phyloP scores from a whole-genome alignment of 2,329 filamentous ascomycete genomes.

The Diaporthe sp. region DNA sequence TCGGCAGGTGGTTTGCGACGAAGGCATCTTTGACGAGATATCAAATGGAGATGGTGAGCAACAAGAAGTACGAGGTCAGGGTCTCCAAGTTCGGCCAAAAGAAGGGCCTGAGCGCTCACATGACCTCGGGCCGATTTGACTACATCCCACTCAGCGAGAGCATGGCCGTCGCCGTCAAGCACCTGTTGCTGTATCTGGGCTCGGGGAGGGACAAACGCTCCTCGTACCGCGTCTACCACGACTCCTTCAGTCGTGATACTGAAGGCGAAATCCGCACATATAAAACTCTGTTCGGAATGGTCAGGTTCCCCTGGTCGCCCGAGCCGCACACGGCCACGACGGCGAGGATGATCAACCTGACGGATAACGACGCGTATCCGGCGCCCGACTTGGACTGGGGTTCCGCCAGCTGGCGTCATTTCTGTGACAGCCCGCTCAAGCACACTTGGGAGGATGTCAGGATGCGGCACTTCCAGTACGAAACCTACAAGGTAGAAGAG shows the following conservation, averaged over 20 bases:
- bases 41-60: neutral
- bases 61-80: neutral
- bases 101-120: no score
- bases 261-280: neutral
- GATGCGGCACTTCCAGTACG: neutral
- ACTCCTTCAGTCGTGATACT: accelerated
- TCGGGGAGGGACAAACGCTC: neutral
- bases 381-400: neutral
- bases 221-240: neutral
- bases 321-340: neutral
- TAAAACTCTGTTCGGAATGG: neutral
- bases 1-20: neutral
- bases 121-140: neutral
- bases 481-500: neutral
- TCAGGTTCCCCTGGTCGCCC: neutral
- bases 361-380: neutral
- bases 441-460: neutral
- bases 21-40: neutral
- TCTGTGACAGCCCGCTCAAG: neutral
- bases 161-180: neutral
- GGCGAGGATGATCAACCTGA: neutral
- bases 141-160: neutral
- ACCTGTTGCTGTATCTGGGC: neutral
- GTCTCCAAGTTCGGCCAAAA: neutral
- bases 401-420: neutral